A percentile compares a stretch with the other conserved stretches of the same genome.
phyloP scores from a whole-genome alignment of 2,329 filamentous ascomycete genomes.

The Fusarium buharicum region DNA sequence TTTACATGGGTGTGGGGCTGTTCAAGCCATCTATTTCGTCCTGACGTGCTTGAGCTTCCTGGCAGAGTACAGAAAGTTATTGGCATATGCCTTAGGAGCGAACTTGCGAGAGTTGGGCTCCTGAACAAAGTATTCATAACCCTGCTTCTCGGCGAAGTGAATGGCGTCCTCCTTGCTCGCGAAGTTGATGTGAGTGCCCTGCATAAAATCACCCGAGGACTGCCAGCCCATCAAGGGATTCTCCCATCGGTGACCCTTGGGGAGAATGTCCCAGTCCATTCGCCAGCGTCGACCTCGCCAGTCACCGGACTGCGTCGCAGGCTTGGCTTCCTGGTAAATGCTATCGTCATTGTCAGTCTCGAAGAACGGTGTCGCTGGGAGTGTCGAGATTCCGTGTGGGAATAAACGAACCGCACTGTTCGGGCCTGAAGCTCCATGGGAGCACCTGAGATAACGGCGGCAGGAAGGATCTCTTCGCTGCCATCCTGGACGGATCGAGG shows the following conservation, averaged over 20 bases:
- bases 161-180: conserved; percentile 95
- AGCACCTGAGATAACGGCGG: conserved; percentile 89
- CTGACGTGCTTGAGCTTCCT: conserved; percentile 89
- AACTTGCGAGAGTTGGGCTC: conserved; percentile 92
- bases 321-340: conserved; percentile 91
- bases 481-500: conserved; percentile 91
- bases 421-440: conserved; percentile 93
- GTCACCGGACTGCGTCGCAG: conserved; percentile 94
- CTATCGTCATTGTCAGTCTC: conserved; percentile 58
- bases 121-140: conserved; percentile 98
- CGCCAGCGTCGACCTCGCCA: conserved; percentile 90
- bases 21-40: conserved; percentile 70
- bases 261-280: conserved; percentile 97
- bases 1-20: conserved; percentile 42
- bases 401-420: conserved; percentile 80
- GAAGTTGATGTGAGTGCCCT: conserved; percentile 92
- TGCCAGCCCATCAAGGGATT: conserved; percentile 99
- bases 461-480: conserved; percentile 82
- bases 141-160: conserved; percentile 95
- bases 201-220: conserved; percentile 93
- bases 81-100: conserved; percentile 90
- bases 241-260: conserved; percentile 96
- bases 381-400: background rate
- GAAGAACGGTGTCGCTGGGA: background rate
- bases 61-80: conserved; percentile 89